Conservation (phyloP, 768 basidiomycete genomes). For the Boletus sp. region DNA sequence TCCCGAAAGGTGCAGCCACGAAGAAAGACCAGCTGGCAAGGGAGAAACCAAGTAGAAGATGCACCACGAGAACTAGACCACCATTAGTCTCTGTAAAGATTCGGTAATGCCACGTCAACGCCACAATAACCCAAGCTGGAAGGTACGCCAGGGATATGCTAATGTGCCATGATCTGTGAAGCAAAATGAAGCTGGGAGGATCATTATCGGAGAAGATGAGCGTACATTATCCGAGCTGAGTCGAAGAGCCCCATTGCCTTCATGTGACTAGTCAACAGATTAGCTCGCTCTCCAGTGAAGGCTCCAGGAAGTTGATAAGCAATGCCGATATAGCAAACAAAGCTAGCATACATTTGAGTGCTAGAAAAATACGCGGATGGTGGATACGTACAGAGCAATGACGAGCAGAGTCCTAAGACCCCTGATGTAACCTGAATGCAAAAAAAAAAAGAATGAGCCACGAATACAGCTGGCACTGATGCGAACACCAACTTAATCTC, state of each 20-base stretch:
- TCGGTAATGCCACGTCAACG: constrained; percentile 59
- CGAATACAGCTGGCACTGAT: background rate
- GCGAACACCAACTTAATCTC: constrained; percentile 49
- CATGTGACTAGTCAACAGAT: constrained; percentile 64
- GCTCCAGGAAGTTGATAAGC: constrained; percentile 76
- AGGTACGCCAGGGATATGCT: constrained; percentile 66
- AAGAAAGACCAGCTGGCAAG: constrained; percentile 74
- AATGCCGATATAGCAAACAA: constrained; percentile 69
- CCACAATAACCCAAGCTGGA: constrained; percentile 71
- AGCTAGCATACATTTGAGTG: constrained; percentile 37
- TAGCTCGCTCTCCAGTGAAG: constrained; percentile 62
- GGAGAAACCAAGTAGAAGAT: constrained; percentile 63
- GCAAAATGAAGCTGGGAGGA: background rate
- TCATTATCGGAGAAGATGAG: background rate
- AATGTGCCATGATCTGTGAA: constrained; percentile 56
- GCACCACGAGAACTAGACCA: constrained; percentile 58
- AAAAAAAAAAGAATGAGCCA: constrained; percentile 1
- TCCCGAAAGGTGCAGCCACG: constrained; percentile 64
- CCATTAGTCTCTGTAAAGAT: constrained; percentile 63
- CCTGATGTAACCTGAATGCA: constrained; percentile 50
- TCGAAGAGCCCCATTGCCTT: constrained; percentile 78
- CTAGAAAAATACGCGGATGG: background rate
- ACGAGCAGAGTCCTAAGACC: constrained; percentile 62
- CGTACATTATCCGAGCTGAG: constrained; percentile 60
- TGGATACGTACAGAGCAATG: constrained; percentile 53